These are phyloP conservation scores for Lodderomyces oxycetoniae DNA, from an alignment of 1,139 yeast species.

Conservation along the genomic window DNA sequence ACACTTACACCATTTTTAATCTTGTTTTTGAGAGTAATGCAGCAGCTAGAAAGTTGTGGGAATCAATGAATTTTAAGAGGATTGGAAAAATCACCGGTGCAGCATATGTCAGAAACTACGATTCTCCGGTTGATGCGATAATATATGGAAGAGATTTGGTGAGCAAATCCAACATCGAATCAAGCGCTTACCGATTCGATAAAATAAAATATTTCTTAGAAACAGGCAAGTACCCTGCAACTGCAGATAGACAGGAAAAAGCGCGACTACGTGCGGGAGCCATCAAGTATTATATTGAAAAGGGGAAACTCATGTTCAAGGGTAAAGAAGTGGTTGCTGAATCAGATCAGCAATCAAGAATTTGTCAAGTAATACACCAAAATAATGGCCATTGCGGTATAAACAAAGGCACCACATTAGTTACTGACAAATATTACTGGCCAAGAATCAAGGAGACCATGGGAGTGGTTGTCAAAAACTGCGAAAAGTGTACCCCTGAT, in stretches of 20 bases:
- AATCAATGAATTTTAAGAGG: slow-evolving; percentile 69
- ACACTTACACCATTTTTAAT: slow-evolving; percentile 77
- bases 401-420: slow-evolving; percentile 74
- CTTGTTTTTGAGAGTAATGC: slow-evolving; percentile 84
- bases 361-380: slow-evolving; percentile 68
- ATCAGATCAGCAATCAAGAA: slow-evolving; percentile 65
- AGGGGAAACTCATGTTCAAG: slow-evolving; percentile 71
- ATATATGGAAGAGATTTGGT: slow-evolving; percentile 61
- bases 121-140: slow-evolving; percentile 74
- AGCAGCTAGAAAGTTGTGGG: slow-evolving; percentile 77
- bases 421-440: slow-evolving; percentile 87
- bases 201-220: slow-evolving; percentile 73
- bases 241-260: slow-evolving; percentile 77
- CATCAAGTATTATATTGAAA: slow-evolving; percentile 64
- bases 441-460: slow-evolving; percentile 86
- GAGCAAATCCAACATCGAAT: slow-evolving; percentile 48
- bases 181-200: slow-evolving; percentile 64
- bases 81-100: slow-evolving; percentile 80
- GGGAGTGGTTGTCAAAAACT: slow-evolving; percentile 69
- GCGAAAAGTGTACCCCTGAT: slow-evolving; percentile 52
- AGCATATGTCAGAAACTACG: slow-evolving; percentile 80
- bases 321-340: slow-evolving; percentile 81
- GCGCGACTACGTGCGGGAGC: slow-evolving; percentile 80
- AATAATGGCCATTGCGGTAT: slow-evolving; percentile 75
- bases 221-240: slow-evolving; percentile 82